phyloP scores from a whole-genome alignment of 768 basidiomycete species.

The Tylopilus sp. region DNA sequence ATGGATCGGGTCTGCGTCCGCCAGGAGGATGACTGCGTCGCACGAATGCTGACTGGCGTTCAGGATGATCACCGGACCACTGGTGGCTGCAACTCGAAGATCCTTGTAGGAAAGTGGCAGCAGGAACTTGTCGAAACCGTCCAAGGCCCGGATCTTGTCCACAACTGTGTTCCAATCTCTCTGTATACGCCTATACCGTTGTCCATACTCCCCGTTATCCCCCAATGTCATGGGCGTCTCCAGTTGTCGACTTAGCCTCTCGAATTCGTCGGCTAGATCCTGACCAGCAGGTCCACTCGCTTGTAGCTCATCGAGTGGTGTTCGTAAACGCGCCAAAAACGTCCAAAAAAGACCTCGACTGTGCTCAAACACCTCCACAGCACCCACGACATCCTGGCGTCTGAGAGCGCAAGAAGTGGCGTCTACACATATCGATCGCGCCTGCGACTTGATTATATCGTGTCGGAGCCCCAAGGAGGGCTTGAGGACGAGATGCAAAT shows the following conservation, averaged over 20 bases:
- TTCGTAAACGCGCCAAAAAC: constrained; percentile 21
- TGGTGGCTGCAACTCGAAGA: constrained; percentile 14
- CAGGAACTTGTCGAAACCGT: constrained; percentile 25
- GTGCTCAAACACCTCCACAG: constrained; percentile 36
- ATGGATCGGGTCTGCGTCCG: constrained; percentile 7
- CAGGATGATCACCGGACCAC: constrained; percentile 34
- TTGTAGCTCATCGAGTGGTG: constrained; percentile 23
- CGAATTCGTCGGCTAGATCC: constrained; percentile 19
- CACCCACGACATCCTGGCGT: constrained; percentile 14
- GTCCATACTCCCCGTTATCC: constrained; percentile 10
- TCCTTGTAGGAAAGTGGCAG: constrained; percentile 18
- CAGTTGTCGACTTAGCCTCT: constrained; percentile 17
- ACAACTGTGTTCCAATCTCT: constrained; percentile 25
- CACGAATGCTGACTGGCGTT: constrained; percentile 25
- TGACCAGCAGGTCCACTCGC: constrained; percentile 1
- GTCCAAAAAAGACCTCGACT: constrained; percentile 27
- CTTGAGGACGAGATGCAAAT: constrained; percentile 17
- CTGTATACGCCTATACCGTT: constrained; percentile 18
- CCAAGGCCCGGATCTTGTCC: constrained; percentile 23
- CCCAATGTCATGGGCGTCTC: constrained; percentile 12
- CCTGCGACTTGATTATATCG: constrained; percentile 9
- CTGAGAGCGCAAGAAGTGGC: constrained; percentile 28
- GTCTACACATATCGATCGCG: constrained; percentile 20
- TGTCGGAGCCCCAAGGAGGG: constrained; percentile 14
- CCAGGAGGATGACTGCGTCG: constrained; percentile 24